Evolutionary conservation across 1,284 basidiomycete species (phyloP).

Genomic region (Moniliophthora roreri): DNA sequence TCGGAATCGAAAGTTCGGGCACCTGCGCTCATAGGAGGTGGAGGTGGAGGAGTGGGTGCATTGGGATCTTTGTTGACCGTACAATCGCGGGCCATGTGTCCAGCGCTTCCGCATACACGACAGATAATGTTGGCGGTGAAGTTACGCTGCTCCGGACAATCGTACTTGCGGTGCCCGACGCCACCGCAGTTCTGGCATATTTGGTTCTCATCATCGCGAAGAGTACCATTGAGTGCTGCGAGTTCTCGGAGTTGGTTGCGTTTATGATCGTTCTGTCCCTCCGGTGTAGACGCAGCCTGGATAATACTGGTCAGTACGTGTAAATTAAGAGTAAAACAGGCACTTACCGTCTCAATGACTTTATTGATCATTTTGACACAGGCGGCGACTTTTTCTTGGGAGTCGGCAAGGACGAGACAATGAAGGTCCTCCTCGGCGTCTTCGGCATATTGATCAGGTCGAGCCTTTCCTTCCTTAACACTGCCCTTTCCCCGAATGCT

Average conservation of each 20-base stretch:
- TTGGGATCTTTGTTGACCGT: conserved; percentile 81
- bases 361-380: conserved; percentile 96
- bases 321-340: not conserved
- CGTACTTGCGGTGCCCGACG: conserved; percentile 94
- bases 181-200: conserved; percentile 98
- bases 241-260: conserved; percentile 98
- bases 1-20: conserved; percentile 82
- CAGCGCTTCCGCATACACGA: conserved; percentile 91
- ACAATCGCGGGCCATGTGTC: conserved; percentile 97
- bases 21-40: conserved; percentile 36
- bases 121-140: conserved; percentile 98
- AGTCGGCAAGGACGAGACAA: conserved; percentile 93
- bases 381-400: conserved; percentile 86
- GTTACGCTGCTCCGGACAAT: conserved; percentile 94
- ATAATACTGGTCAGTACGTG: conserved; percentile 15
- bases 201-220: conserved; percentile 99
- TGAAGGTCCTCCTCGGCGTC: conserved; percentile 99
- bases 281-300: conserved; percentile 96
- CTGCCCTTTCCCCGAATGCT: conserved; percentile 98
- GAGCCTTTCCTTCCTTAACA: conserved; percentile 97
- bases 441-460: conserved; percentile 89
- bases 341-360: conserved; percentile 94
- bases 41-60: conserved; percentile 41
- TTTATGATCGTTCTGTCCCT: conserved; percentile 99
- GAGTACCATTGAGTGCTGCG: conserved; percentile 96